Evolutionary conservation across 1,284 basidiomycete genomes (phyloP), one percentile per base, ranked within the genome.

Genomic region (Trametes hirsuta): DNA sequence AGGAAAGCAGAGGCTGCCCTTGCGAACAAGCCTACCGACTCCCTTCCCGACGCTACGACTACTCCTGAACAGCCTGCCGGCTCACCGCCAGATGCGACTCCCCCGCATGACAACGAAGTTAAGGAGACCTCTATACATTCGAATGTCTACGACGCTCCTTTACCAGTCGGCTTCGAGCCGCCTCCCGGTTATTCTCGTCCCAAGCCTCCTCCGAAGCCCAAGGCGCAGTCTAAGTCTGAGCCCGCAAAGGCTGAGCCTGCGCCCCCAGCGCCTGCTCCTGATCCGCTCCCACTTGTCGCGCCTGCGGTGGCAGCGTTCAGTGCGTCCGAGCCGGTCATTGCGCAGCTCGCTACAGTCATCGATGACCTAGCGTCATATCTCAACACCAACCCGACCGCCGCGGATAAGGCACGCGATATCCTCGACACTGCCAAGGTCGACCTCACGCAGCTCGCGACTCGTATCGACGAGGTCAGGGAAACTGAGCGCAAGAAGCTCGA

Each of bases 341-440:
- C 88, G 1, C 94, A 98, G 74, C 87, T 99, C 15, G 97, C 96
- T 4, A 84, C 87, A 12, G 97, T 95, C 45, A 98, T 99, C 69
- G 97, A 98, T 77, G 87, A 90, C 71, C 89, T 99, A 52, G 90
- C 95, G 18, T 84, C 88, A 11, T 96, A 92, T 77, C 80, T 98
- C 41, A 86, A 85, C 44, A 78, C 84, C 25, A 91, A 90, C 68
- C 89, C 94, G n/a, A 74, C 81, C 1, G 86, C 87, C 2, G 82
- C 85, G 3, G 75, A 81, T 55, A 86, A 90, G 68, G 90, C 86
- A 48, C 85, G 87, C 47, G 85, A 85, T 53, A 85, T 94, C 36
- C 81, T 93, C 14, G 85, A 88, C 59, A 79, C 78, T 1, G 95
- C 95, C 35, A 90, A 94, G 77, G 75, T 76, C n/a, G 96, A 98